Evolutionary conservation across 495 filamentous ascomycete species (phyloP), one percentile per base, ranked within the genome.

Genomic region (Trichoderma asperelloides): DNA sequence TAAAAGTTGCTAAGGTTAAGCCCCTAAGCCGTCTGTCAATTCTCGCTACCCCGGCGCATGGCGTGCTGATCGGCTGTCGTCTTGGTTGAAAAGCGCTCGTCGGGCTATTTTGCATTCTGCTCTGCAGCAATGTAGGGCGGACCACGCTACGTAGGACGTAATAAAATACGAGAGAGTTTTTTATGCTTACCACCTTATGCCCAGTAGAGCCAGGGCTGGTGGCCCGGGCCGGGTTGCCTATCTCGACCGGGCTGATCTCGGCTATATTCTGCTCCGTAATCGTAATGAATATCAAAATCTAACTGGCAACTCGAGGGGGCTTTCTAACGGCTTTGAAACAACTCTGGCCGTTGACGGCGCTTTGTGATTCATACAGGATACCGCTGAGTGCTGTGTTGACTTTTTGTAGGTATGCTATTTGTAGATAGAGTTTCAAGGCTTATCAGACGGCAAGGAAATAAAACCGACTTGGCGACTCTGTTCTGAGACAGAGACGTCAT

Each of bases 141-240:
- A 51, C 2, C 8, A n/a, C 16, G n/a, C n/a, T 51, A 2, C 18
- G 21, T 51, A n/a, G 43, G 18, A 47, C 13, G 23, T 3, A 51
- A 51, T 1, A 25, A 51, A 51, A 51, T 9, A 51, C 18, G 21
- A 21, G 47, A n/a, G 45, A 51, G 18, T 30, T 30, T 30, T 60
- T 60, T 60, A 60, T 60, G 55, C 55, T 60, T 55, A 55, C 23
- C 23, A 55, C n/a, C 18, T 55, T 60, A 60, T 60, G 55, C 55
- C 30, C 55, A 60, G 16, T 21, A 25, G 49, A 60, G 55, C 55
- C 15, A 60, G 55, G 23, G 55, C 55, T 60, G 25, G 25, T 60
- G 55, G 55, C 15, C 15, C 55, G 55, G 55, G 5, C 55, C 55
- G 55, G 55, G 8, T 60, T 60, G 55, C 25, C 25, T 25, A 30